Conservation (phyloP, 2,329 filamentous ascomycete genomes). For the Westerdykella ornata region DNA sequence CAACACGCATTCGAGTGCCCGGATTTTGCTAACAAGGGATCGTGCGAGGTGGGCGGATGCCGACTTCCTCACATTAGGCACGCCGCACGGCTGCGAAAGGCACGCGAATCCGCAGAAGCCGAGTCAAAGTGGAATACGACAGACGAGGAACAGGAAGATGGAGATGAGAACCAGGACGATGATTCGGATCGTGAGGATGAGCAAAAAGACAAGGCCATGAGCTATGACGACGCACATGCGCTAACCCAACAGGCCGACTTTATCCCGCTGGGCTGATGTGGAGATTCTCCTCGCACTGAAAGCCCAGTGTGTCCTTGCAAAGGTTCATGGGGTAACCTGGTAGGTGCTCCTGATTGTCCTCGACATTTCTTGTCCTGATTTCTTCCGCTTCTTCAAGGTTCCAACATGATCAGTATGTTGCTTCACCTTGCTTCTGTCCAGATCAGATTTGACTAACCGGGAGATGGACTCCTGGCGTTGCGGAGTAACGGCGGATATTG, state of each 20-base stretch:
- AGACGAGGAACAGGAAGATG: neutral
- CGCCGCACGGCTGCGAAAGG: constrained; percentile 23
- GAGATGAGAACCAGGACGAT: neutral
- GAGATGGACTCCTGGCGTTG: no score
- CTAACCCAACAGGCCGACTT: constrained; percentile 30
- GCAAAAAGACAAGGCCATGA: constrained; percentile 5
- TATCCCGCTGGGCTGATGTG: constrained; percentile 17
- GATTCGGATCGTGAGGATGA: neutral
- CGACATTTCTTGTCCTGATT: no score
- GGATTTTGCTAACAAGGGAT: constrained; percentile 85
- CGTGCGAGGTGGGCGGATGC: constrained; percentile 72
- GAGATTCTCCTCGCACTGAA: neutral
- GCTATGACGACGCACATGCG: constrained; percentile 10
- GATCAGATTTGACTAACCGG: no score
- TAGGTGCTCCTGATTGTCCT: no score
- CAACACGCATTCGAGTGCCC: constrained; percentile 92
- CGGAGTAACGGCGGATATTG: no score
- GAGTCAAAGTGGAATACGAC: neutral
- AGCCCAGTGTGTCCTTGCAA: no score
- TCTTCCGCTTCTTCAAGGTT: no score
- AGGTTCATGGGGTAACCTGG: no score
- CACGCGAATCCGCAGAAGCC: constrained; percentile 7
- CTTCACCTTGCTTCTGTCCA: no score
- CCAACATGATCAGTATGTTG: no score
- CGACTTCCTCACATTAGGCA: constrained; percentile 74